Evolutionary conservation across 2,329 filamentous ascomycete genomes (phyloP).

Genomic region (Exophiala spinifera): DNA sequence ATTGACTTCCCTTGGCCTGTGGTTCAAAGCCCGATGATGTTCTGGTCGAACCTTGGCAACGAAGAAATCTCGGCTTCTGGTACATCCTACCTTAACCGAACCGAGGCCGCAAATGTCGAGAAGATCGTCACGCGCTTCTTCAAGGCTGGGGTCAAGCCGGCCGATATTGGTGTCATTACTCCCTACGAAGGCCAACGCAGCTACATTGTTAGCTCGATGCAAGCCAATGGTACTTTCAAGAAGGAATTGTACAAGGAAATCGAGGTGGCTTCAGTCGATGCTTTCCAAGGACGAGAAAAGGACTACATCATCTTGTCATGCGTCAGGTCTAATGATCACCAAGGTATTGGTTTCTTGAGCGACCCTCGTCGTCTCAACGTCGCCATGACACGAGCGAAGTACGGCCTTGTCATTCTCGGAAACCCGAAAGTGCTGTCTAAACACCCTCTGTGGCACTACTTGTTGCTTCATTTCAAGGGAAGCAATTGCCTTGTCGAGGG

Average conservation of each 20-base stretch:
- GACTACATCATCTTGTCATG: slow-evolving; percentile 98
- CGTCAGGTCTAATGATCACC: slow-evolving; percentile 96
- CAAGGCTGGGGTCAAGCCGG: slow-evolving; percentile 93
- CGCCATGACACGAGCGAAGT: slow-evolving; percentile 93
- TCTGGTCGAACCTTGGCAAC: slow-evolving; percentile 97
- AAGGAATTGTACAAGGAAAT: slow-evolving; percentile 99
- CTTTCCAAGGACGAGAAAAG: slow-evolving; percentile 98
- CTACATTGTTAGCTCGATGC: slow-evolving; percentile 99
- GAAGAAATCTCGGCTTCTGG: slow-evolving; percentile 98
- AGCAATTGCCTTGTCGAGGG: slow-evolving; percentile 94
- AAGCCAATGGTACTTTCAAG: slow-evolving; percentile 93
- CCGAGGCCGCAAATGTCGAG: slow-evolving; percentile 94
- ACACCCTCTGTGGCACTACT: slow-evolving; percentile 95
- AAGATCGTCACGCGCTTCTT: slow-evolving; percentile 98
- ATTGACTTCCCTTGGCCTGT: slow-evolving; percentile 99
- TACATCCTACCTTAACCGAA: slow-evolving; percentile 96
- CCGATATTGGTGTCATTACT: slow-evolving; percentile 94
- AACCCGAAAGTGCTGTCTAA: slow-evolving; percentile 98
- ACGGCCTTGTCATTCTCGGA: slow-evolving; percentile 90
- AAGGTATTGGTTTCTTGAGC: slow-evolving; percentile 97
- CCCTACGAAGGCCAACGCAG: slow-evolving; percentile 98
- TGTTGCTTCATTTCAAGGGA: slow-evolving; percentile 95
- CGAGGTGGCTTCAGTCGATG: slow-evolving; percentile 95
- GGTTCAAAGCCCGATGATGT: slow-evolving; percentile 96
- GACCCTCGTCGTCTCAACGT: slow-evolving; percentile 97